These are phyloP conservation scores for Coemansia reversa DNA, from an alignment of 192 early-diverging fungal genomes.

Conservation along the genomic window DNA sequence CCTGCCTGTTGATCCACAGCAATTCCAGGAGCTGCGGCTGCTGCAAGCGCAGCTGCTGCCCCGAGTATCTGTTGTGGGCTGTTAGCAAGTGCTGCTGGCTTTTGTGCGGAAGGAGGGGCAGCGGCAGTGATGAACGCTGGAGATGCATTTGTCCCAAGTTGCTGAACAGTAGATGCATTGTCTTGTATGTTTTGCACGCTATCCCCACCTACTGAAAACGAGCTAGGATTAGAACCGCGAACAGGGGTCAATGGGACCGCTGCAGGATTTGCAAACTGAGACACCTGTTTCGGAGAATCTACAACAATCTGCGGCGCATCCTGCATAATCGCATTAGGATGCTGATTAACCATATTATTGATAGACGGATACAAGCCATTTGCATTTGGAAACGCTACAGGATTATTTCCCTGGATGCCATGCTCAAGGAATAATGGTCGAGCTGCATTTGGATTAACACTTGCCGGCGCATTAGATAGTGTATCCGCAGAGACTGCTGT, in stretches of 20 bases:
- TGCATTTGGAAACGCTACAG: constrained; percentile 12
- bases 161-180: not conserved
- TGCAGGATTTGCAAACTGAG: not conserved
- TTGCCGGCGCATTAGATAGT: constrained; percentile 38
- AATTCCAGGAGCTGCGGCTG: not conserved
- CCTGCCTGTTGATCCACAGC: not conserved
- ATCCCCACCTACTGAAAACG: not conserved
- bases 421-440: constrained; percentile 26
- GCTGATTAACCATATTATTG: not conserved
- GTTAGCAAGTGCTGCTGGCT: constrained; percentile 2
- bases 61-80: not conserved
- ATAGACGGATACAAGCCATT: constrained; percentile 20
- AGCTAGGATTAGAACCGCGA: not conserved
- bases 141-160: not conserved
- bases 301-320: not conserved
- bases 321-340: not conserved
- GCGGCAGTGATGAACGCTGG: not conserved
- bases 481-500: constrained; percentile 18
- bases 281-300: not conserved
- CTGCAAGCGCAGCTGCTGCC: not conserved
- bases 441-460: constrained; percentile 25
- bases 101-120: not conserved
- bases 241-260: not conserved
- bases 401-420: constrained; percentile 34
- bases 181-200: not conserved